Base-by-base conservation (phyloP, 2,329 filamentous ascomycete genomes). In the Aspergillus sp. region DNA sequence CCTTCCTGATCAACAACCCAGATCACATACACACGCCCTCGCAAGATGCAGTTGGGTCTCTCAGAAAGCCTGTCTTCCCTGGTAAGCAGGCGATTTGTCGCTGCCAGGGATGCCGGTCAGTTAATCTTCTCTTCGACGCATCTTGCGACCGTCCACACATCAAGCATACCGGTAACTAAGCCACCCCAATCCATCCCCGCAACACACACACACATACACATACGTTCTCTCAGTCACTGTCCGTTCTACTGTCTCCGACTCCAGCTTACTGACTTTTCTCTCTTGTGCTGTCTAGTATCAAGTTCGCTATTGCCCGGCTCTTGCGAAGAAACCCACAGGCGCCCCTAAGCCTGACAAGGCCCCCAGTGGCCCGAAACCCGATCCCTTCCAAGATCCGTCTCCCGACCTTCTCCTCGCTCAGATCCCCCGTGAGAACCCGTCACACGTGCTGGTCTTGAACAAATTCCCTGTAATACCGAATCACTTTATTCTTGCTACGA, bases 401-500 rank as follows among this genome's bases (percentile, higher is more conserved):
- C 61, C 68, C 17, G 79, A 79, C 17, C 72, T 82, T 13, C 66
- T 81, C 50, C 68, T 82, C 58, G 70, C 78, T 19, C 68, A 73
- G 21, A 72, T 80, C 41, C 77, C 78, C 1, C 59, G 64, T 10
- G 63, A 68, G 32, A 67, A 69, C 5, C 73, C 76, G 4, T 72
- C 73, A 1, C 75, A 81, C 66, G 67, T 69, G 25, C 68, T 82
- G 38, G 75, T 82, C 23, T 62, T 82, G 58, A 82, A 82, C 64
- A 82, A 82, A 64, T 82, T 74, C 62, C 80, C 80, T 8, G 77
- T 82, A 5, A 82, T 82, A 13, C 72, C 73, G 6, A 76, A 81
- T 57, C 80, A 82, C 64, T 82, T 81, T 65, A 81, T 82, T 51
- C 73, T 82, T 49, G 76, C 79, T n/a, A 82, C 80, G 3, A 78